A percentile compares a stretch with the other conserved stretches of the same genome.
phyloP scores from a whole-genome alignment of 768 basidiomycete genomes.

The Boletus rufocinnamomeus region DNA sequence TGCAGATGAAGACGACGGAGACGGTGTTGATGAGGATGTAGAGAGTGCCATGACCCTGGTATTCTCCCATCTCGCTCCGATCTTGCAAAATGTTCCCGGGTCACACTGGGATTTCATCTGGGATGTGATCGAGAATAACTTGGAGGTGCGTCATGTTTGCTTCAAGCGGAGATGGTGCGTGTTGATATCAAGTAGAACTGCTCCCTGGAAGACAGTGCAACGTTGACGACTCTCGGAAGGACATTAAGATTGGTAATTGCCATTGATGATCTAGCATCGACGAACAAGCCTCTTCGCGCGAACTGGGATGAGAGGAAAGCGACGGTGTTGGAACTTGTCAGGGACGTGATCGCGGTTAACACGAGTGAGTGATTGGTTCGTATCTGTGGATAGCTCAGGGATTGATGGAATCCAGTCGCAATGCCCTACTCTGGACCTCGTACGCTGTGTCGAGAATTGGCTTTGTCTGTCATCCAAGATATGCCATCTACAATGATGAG shows the following conservation, averaged over 20 bases:
- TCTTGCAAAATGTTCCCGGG: conserved; percentile 84
- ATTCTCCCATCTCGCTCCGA: conserved; percentile 76
- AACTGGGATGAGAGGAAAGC: conserved; percentile 64
- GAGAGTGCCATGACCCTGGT: conserved; percentile 77
- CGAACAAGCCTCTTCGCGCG: conserved; percentile 73
- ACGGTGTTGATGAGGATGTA: conserved; percentile 73
- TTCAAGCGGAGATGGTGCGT: background rate
- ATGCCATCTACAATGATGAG: conserved; percentile 64
- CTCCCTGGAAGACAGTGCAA: conserved; percentile 56
- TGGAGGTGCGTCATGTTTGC: conserved; percentile 62
- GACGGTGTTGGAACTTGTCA: conserved; percentile 56
- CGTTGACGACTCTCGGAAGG: conserved; percentile 64
- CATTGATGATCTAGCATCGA: conserved; percentile 66
- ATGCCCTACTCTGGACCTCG: conserved; percentile 53
- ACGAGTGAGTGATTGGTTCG: conserved; percentile 44
- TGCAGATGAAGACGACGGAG: conserved; percentile 51
- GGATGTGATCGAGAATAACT: conserved; percentile 82
- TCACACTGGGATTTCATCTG: conserved; percentile 93
- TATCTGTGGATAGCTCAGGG: background rate
- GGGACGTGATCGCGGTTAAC: conserved; percentile 56
- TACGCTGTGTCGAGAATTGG: conserved; percentile 64
- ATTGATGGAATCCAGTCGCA: conserved; percentile 8
- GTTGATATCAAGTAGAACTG: conserved; percentile 48
- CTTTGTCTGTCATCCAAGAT: conserved; percentile 67
- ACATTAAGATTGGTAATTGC: conserved; percentile 66